Evolutionary conservation across 805 yeast species (phyloP), one percentile per base, ranked within the genome.

Genomic region (Wickerhamomyces tratensis): DNA sequence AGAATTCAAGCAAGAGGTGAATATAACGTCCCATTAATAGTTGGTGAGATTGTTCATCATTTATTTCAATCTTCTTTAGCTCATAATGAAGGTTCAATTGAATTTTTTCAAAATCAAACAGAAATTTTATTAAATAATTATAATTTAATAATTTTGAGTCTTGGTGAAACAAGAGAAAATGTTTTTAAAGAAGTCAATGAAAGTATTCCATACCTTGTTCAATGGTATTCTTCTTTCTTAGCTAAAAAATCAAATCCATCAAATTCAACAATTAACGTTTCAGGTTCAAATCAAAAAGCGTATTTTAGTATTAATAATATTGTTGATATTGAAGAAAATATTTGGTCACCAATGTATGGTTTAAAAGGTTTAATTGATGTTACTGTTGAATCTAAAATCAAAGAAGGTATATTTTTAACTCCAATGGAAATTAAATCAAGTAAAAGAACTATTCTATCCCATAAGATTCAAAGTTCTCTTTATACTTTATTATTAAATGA

Each of bases 341-440:
- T 93, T 12, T 80, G 95, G 87, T 86, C 97, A 0, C 95, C 97
- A 0, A 72, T 76, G 56, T 88, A 74, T 64, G 99, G 99, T 0
- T 62, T 93, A 8, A 77, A 86, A 50, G 99, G 99, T 0, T 76
- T 82, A 51, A 77, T 89, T 14, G 99, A 93, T 64, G 96, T 82
- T 4, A 87, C 96, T 0, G 71, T 87, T 2, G 83, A 82, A 49
- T 82, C 84, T 0, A 59, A 64, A 26, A 56, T 72, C 8, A 64
- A 64, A 37, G 67, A 67, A 6, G 73, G 74, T n/a, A 74, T 67
- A 33, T 69, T 56, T 42, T 70, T 87, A 11, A 72, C 79, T 1
- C 98, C 97, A 0, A 67, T 93, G 64, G 99, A 93, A 57, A 77
- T 93, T 44, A 93, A 93, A 57, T 87, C 98, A 0, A 96, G 98